Conservation (phyloP, 768 basidiomycete genomes). For the Coprinellus micaceus region DNA sequence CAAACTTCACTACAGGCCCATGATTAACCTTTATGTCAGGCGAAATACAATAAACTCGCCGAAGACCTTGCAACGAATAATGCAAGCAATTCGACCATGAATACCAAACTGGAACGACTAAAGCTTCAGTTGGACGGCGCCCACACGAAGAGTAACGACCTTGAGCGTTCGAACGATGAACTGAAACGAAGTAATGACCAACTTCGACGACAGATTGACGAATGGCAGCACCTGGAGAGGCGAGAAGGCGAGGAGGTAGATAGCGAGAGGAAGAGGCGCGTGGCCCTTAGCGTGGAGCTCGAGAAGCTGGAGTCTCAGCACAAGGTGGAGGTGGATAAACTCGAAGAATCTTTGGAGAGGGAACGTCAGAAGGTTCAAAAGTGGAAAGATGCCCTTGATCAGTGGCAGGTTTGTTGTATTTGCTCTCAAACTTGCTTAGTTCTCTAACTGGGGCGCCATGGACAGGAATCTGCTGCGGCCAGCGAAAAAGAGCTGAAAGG, state of each 20-base stretch:
- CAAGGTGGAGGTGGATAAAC: constrained; percentile 33
- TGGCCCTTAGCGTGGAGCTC: constrained; percentile 54
- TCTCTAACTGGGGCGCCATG: background rate
- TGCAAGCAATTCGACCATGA: constrained; percentile 40
- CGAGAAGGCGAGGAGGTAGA: constrained; percentile 61
- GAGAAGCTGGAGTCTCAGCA: constrained; percentile 41
- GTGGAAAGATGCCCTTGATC: constrained; percentile 35
- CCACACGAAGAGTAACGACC: constrained; percentile 46
- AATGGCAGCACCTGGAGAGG: constrained; percentile 66
- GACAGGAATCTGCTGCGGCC: constrained; percentile 37
- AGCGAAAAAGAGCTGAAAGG: constrained; percentile 35
- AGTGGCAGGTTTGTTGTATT: constrained; percentile 43
- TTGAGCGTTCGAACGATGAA: constrained; percentile 56
- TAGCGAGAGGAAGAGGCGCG: constrained; percentile 46
- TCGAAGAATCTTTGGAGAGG: constrained; percentile 36
- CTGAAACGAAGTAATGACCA: constrained; percentile 52
- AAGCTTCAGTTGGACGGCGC: constrained; percentile 57
- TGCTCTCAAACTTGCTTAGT: background rate
- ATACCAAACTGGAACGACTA: constrained; percentile 54
- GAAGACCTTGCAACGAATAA: constrained; percentile 49
- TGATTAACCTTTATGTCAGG: constrained; percentile 23
- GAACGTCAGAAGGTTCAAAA: constrained; percentile 39
- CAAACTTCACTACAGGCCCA: background rate
- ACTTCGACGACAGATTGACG: constrained; percentile 59
- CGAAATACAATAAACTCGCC: constrained; percentile 37